A percentile compares a stretch with the other conserved stretches of the same genome.
These are phyloP conservation scores for Penicillium olsonii DNA, from an alignment of 2,329 filamentous ascomycete genomes.

Conservation along the genomic window DNA sequence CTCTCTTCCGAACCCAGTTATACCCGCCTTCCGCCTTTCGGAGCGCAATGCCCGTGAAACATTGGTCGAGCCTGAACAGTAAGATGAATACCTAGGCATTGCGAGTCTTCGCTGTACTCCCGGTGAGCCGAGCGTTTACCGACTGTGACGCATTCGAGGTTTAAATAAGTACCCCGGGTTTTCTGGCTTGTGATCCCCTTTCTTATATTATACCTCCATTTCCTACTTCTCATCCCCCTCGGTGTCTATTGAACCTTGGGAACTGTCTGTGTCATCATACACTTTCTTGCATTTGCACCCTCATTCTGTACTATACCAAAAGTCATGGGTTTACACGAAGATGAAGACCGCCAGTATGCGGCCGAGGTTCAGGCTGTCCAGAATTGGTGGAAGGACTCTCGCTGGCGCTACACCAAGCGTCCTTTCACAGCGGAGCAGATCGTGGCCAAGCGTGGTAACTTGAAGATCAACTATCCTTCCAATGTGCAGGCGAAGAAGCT, in stretches of 20 bases:
- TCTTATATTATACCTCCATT: constrained; percentile 10
- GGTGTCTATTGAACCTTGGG: constrained; percentile 13
- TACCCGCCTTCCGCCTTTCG: constrained; percentile 30
- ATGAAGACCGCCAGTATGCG: constrained; percentile 73
- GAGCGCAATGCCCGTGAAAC: constrained; percentile 31
- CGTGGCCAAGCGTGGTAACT: constrained; percentile 87
- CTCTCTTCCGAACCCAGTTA: constrained; percentile 38
- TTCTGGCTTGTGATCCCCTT: constrained; percentile 32
- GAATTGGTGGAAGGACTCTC: constrained; percentile 88
- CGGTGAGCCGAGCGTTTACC: constrained; percentile 45
- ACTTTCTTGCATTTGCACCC: constrained; percentile 12
- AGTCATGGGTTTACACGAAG: constrained; percentile 52
- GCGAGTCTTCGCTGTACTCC: constrained; percentile 26
- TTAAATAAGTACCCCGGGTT: constrained; percentile 33
- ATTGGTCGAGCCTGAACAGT: constrained; percentile 11
- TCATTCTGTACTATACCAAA: constrained; percentile 18
- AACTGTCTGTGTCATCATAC: constrained; percentile 5
- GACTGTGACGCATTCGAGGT: constrained; percentile 34
- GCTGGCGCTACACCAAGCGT: constrained; percentile 91
- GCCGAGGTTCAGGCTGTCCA: constrained; percentile 86
- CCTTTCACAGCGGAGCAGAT: constrained; percentile 97
- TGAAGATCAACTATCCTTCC: constrained; percentile 90
- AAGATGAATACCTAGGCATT: constrained; percentile 22
- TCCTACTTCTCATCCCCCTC: constrained; percentile 9
- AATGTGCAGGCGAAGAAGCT: constrained; percentile 90